Conservation (phyloP, 192 early-diverging fungal genomes). For the Helicostylum pulchrum region DNA sequence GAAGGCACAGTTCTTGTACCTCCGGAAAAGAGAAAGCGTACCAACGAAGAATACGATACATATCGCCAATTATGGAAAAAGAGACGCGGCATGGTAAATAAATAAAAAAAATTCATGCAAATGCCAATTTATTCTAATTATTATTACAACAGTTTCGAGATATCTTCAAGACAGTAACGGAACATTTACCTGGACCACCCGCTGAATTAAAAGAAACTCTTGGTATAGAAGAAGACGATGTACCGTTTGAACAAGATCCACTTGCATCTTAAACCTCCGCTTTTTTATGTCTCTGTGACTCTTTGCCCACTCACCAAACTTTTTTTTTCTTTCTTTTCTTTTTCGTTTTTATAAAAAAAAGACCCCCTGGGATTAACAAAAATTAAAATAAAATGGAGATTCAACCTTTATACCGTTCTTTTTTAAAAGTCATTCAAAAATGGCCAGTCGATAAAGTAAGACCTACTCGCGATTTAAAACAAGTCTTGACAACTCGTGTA, state of each 20-base stretch:
- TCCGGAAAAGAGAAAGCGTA: neutral
- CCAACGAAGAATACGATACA: neutral
- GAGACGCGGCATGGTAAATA: constrained; percentile 11
- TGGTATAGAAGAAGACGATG: constrained; percentile 16
- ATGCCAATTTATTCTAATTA: neutral
- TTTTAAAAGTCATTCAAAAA: constrained; percentile 50
- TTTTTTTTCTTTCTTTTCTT: neutral
- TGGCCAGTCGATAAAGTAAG: constrained; percentile 72
- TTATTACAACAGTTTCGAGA: constrained; percentile 13
- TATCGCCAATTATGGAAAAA: constrained; percentile 10
- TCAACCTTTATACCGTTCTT: constrained; percentile 52
- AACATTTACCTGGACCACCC: constrained; percentile 1
- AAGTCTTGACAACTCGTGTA: constrained; percentile 48
- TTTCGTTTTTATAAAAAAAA: no score
- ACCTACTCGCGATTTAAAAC: constrained; percentile 67
- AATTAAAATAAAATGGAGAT: constrained; percentile 11
- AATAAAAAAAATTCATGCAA: no score
- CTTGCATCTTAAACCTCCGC: constrained; percentile 1
- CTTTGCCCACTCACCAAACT: neutral
- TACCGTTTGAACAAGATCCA: neutral
- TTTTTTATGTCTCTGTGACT: no score
- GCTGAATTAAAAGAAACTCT: constrained; percentile 4
- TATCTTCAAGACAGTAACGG: neutral
- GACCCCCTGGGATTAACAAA: neutral
- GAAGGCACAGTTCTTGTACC: neutral